Evolutionary conservation across 306 rosid species (phyloP).

Genomic region (Begonia fuchsioides): DNA sequence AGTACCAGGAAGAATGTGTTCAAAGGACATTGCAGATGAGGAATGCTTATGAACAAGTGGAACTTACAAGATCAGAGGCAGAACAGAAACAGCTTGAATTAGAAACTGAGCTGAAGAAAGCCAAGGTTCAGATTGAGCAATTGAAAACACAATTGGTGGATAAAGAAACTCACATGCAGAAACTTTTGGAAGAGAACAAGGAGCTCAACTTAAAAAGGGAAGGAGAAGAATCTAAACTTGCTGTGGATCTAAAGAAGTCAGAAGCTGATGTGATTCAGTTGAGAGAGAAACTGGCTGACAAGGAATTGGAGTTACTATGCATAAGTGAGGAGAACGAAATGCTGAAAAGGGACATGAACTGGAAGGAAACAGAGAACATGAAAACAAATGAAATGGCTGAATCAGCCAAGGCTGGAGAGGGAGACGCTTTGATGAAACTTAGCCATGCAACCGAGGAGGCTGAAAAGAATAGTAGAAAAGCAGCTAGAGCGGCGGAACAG

Average conservation of each 20-base stretch:
- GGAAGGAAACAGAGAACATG: slow-evolving; percentile 28
- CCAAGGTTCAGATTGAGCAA: slow-evolving; percentile 38
- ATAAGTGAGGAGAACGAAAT: slow-evolving; percentile 37
- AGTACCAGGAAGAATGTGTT: slow-evolving; percentile 75
- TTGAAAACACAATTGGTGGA: slow-evolving; percentile 32
- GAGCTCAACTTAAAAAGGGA: slow-evolving; percentile 19
- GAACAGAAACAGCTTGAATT: slow-evolving; percentile 34
- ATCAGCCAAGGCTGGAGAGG: slow-evolving; percentile 49
- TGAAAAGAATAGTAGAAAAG: slow-evolving; percentile 44
- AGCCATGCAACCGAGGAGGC: slow-evolving; percentile 43
- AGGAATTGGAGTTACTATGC: slow-evolving; percentile 45
- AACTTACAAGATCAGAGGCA: slow-evolving; percentile 45
- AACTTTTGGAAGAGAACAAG: slow-evolving; percentile 30
- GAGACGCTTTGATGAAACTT: slow-evolving; percentile 53
- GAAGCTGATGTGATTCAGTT: slow-evolving; percentile 39
- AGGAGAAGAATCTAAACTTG: slow-evolving; percentile 22
- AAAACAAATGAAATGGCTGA: slow-evolving; percentile 26
- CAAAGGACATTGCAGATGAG: slow-evolving; percentile 70
- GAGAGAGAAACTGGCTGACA: slow-evolving; percentile 42
- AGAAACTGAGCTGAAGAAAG: slow-evolving; percentile 31
- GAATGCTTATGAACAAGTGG: slow-evolving; percentile 58
- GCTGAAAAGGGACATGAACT: slow-evolving; percentile 33
- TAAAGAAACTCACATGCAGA: slow-evolving; percentile 43
- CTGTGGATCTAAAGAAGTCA: slow-evolving; percentile 25
- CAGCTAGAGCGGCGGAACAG: slow-evolving; percentile 54